These are phyloP conservation scores for Chlamydomonas sp. DNA, from an alignment of 139 green algal genomes.

Conservation along the genomic window DNA sequence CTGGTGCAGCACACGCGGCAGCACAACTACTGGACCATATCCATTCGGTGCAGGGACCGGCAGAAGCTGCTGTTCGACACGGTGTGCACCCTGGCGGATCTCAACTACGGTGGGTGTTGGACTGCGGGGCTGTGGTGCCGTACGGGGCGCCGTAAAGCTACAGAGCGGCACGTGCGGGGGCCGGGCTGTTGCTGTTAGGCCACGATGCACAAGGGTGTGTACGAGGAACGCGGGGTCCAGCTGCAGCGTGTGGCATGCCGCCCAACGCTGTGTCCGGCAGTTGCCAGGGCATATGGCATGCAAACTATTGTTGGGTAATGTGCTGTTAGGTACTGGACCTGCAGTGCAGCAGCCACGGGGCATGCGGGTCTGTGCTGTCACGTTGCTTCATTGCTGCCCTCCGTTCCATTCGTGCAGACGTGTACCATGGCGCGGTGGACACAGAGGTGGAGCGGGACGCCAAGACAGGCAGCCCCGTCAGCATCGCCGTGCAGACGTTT, in stretches of 20 bases:
- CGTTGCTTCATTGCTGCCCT: neutral
- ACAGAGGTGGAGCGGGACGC: conserved; percentile 18
- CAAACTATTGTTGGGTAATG: no score
- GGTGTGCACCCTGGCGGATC: conserved; percentile 87
- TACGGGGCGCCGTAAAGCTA: no score
- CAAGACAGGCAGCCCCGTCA: neutral
- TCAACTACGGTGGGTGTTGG: conserved; percentile 66
- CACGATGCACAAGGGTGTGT: no score
- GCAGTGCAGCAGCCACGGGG: no score
- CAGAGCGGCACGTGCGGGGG: no score
- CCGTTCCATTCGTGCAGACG: conserved; percentile 35
- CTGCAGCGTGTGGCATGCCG: no score
- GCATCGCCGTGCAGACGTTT: conserved; percentile 66
- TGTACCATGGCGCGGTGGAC: conserved; percentile 89
- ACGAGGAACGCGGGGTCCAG: no score
- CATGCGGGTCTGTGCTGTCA: neutral
- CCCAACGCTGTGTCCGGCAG: no score
- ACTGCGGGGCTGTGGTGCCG: neutral
- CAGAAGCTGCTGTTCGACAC: conserved; percentile 86
- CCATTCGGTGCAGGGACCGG: conserved; percentile 81
- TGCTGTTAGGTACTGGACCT: no score
- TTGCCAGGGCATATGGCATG: no score
- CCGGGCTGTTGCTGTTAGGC: no score
- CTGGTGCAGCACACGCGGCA: conserved; percentile 23
- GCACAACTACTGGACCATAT: conserved; percentile 76